A percentile compares a stretch with the other conserved stretches of the same genome.
Conservation (phyloP, 1,139 yeast genomes). For the Blastobotrys apis region DNA sequence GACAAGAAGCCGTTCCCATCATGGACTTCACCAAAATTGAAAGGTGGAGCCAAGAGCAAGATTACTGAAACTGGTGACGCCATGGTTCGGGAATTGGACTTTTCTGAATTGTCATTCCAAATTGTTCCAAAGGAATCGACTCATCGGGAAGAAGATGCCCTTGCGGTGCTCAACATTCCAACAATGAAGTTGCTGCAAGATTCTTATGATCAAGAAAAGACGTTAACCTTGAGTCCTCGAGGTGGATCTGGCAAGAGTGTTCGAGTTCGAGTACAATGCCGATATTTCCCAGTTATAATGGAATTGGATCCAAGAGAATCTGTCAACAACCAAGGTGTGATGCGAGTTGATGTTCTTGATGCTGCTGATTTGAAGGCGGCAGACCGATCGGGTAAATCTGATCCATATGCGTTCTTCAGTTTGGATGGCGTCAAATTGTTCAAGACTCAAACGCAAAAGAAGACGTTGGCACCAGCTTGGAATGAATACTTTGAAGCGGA, state of each 20-base stretch:
- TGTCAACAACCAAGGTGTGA: conserved; percentile 68
- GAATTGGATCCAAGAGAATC: conserved; percentile 72
- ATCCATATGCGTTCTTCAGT: conserved; percentile 73
- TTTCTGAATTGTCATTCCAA: conserved; percentile 63
- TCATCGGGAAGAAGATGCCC: conserved; percentile 49
- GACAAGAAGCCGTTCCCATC: conserved; percentile 68
- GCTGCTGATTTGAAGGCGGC: conserved; percentile 77
- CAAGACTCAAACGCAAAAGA: conserved; percentile 78
- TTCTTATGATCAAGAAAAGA: conserved; percentile 57
- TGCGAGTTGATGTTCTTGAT: conserved; percentile 56
- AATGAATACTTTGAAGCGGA: conserved; percentile 57
- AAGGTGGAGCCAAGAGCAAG: conserved; percentile 38
- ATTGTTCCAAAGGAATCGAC: conserved; percentile 49
- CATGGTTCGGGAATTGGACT: conserved; percentile 68
- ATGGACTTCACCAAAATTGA: conserved; percentile 49
- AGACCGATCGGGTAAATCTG: conserved; percentile 88
- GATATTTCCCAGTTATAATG: conserved; percentile 74
- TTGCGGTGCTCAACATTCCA: conserved; percentile 64
- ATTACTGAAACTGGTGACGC: conserved; percentile 67
- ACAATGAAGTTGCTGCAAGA: conserved; percentile 63
- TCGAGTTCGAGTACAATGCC: conserved; percentile 54
- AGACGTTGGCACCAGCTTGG: conserved; percentile 85
- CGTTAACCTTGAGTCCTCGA: conserved; percentile 46
- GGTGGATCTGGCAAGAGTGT: conserved; percentile 41
- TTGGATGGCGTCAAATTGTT: conserved; percentile 59